Base-by-base conservation (phyloP, 2,329 filamentous ascomycete species). In the Botrytis galanthina region DNA sequence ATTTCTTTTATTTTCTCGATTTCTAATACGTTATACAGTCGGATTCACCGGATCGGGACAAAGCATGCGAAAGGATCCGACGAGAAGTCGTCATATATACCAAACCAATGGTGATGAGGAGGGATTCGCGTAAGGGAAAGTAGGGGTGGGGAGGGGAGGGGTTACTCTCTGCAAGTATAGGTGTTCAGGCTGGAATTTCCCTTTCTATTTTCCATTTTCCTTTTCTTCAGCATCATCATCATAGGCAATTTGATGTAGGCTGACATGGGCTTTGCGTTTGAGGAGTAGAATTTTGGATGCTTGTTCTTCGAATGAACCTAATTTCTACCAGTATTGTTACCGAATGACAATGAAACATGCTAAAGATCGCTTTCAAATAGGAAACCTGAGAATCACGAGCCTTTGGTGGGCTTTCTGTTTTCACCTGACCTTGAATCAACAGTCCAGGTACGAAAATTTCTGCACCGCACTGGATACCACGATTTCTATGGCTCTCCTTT, bases 21-120 rank as follows among this genome's bases (percentile, higher is more conserved):
- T 70, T 71, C 81, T 83, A 79, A 84, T 80, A 71, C 63, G 32
- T 75, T 39, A 20, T 29, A 10, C 77, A 98, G 96, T 99, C 80
- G 96, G 96, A 48, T 98, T 99, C 81, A 97, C 94, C 14, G 96
- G 96, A 75, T 98, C 95, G 72, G 96, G 96, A 74, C 94, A 97
- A 83, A 88, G 92, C 77, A 98, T 98, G 96, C 93, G 94, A 78
- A 98, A 97, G 83, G 96, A 98, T 81, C 89, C 90, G 66, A 90
- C 91, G 75, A 88, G 95, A 80, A 92, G 89, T 81, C 91, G 94
- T 79, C 94, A 97, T 81, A 91, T 96, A 77, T 97, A 97, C 83
- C 90, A 95, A 82, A 87, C 91, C 78, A 90, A 88, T 79, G 91
- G 92, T 72, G 92, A 94, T 74, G 85, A 93, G 80, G 92, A 93